Percentiles rank a stretch among this genome's conserved stretches.
Evolutionary conservation across 805 yeast species (phyloP).

Genomic region (Wickerhamomyces chaumierensis): DNA sequence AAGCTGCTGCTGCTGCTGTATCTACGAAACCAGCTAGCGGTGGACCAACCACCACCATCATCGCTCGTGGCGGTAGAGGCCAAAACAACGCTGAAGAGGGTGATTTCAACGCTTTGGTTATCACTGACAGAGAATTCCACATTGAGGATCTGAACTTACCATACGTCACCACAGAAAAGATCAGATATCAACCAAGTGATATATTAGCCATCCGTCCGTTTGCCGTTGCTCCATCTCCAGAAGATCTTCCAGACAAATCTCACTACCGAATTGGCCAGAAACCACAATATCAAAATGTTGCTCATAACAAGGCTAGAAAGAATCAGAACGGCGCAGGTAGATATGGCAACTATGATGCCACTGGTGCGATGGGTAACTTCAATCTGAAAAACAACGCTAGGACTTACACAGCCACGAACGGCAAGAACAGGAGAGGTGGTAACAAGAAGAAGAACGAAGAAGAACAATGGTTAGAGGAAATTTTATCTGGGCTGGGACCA

Average conservation of each 20-base stretch:
- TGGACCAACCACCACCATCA: conserved; percentile 2
- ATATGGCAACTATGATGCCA: conserved; percentile 5
- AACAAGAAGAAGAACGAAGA: conserved; percentile 8
- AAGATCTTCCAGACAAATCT: conserved; percentile 13
- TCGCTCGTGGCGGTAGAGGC: too few species aligned
- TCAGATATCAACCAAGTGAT: conserved; percentile 15
- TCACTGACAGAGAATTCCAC: conserved; percentile 6
- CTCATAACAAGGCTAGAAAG: conserved; percentile 4
- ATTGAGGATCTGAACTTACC: conserved; percentile 15
- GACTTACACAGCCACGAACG: conserved; percentile 1
- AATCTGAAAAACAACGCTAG: conserved; percentile 12
- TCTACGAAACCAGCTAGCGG: conserved; percentile 1
- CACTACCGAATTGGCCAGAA: conserved; percentile 13
- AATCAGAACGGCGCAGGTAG: conserved; percentile 1
- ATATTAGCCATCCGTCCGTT: conserved; percentile 10
- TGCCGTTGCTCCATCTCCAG: conserved; percentile 7
- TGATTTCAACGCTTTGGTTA: conserved; percentile 5
- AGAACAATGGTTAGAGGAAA: conserved; percentile 14
- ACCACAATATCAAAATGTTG: conserved; percentile 3
- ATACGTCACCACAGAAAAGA: conserved; percentile 4
- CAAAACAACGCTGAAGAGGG: conserved; percentile 3
- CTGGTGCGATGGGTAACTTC: conserved; percentile 21
- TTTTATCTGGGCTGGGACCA: conserved; percentile 13
- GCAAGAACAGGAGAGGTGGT: conserved; percentile 5
- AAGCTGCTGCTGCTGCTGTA: neutral